Conservation (phyloP, 2,329 filamentous ascomycete species). For the Sordariomycetes sp. region DNA sequence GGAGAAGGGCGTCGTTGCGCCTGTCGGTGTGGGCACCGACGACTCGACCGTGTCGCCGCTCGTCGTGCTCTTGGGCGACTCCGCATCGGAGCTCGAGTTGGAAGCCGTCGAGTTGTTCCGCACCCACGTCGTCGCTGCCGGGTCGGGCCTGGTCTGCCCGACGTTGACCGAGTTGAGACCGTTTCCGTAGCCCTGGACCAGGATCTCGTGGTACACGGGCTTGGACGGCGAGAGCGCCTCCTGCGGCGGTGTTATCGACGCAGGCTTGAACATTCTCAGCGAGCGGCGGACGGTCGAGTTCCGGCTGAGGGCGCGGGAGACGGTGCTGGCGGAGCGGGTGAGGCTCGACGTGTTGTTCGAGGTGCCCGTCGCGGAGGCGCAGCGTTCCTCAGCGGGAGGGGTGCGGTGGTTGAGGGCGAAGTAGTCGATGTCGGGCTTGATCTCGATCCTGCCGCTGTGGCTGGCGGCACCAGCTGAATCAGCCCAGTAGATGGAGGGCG, state of each 20-base stretch:
- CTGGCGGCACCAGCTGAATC: constrained; percentile 1
- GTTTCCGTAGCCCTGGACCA: constrained; percentile 45
- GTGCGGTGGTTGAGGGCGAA: constrained; percentile 31
- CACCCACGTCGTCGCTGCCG: not conserved
- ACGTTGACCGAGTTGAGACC: constrained; percentile 31
- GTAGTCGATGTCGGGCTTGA: constrained; percentile 49
- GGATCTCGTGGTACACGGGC: constrained; percentile 36
- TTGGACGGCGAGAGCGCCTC: constrained; percentile 9
- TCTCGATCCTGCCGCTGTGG: constrained; percentile 22
- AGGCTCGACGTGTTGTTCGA: constrained; percentile 5
- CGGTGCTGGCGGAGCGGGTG: constrained; percentile 12
- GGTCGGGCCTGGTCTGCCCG: constrained; percentile 3
- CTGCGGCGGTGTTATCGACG: constrained; percentile 9
- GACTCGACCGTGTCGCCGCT: constrained; percentile 16
- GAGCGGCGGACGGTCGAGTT: constrained; percentile 24
- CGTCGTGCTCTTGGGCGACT: constrained; percentile 15
- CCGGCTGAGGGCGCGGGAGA: constrained; percentile 18
- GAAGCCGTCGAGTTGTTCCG: constrained; percentile 17
- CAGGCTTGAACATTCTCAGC: constrained; percentile 18
- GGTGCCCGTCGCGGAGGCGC: not conserved
- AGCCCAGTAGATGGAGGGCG: constrained; percentile 7
- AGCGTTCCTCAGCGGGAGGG: constrained; percentile 1
- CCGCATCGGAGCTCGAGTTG: constrained; percentile 7
- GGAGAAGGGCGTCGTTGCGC: constrained; percentile 4
- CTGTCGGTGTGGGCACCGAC: constrained; percentile 13